Percentiles rank a stretch among this genome's conserved stretches.
Conservation (phyloP, 2,329 filamentous ascomycete species). For the Allantophomopsis lycopodina region DNA sequence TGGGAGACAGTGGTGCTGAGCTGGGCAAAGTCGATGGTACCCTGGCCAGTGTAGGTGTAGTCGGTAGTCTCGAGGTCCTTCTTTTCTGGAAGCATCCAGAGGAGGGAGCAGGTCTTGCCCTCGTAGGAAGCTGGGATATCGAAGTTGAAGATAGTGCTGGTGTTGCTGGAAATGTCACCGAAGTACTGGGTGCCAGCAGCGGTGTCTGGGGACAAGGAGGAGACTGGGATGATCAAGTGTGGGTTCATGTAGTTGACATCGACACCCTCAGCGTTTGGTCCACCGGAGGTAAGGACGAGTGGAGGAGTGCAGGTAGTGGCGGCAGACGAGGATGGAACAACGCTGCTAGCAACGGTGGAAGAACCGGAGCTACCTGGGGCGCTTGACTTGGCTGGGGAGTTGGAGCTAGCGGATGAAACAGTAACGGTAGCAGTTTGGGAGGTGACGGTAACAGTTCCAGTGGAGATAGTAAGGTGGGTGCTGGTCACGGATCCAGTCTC, state of each 20-base stretch:
- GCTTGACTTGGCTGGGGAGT: background rate
- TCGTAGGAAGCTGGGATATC: constrained; percentile 39
- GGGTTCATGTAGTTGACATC: constrained; percentile 36
- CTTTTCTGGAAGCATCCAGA: constrained; percentile 50
- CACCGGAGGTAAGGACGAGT: constrained; percentile 19
- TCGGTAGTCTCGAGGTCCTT: constrained; percentile 43
- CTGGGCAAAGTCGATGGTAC: constrained; percentile 35
- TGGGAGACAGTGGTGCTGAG: constrained; percentile 28
- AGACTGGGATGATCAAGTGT: constrained; percentile 47
- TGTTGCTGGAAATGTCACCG: constrained; percentile 36
- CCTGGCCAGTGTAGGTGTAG: constrained; percentile 38
- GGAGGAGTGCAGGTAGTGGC: constrained; percentile 6
- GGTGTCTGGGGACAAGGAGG: constrained; percentile 35
- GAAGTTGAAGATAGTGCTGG: constrained; percentile 55
- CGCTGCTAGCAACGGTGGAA: too few relatives aligned
- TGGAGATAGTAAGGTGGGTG: constrained; percentile 1
- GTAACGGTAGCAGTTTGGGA: background rate
- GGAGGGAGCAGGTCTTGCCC: constrained; percentile 45
- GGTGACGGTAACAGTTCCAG: background rate
- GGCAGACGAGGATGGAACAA: background rate
- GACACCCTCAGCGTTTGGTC: constrained; percentile 7
- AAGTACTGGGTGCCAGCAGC: constrained; percentile 38
- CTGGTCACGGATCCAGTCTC: background rate
- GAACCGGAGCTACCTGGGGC: background rate
- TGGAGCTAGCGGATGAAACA: too few relatives aligned